These are phyloP conservation scores for Metschnikowia sp. DNA, from an alignment of 805 yeast genomes.

Conservation along the genomic window DNA sequence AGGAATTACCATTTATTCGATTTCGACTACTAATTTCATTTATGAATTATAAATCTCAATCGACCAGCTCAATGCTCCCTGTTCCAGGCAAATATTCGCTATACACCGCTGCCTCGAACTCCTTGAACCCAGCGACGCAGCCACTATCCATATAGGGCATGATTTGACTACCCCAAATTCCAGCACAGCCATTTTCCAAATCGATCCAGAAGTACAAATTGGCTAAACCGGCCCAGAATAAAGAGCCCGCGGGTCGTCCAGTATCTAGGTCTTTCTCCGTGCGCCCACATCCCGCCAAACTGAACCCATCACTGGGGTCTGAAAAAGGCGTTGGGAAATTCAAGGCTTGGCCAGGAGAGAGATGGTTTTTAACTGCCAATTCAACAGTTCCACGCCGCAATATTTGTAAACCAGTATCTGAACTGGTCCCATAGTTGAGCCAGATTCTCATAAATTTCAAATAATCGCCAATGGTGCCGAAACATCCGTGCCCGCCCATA, in stretches of 20 bases:
- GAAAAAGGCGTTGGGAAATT: slow-evolving; percentile 19
- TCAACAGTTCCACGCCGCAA: slow-evolving; percentile 27
- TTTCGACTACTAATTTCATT: no score
- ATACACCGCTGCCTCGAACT: slow-evolving; percentile 15
- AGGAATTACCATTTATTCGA: no score
- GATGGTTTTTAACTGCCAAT: slow-evolving; percentile 31
- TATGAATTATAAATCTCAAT: no score
- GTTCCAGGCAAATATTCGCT: not conserved
- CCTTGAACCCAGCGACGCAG: slow-evolving; percentile 12
- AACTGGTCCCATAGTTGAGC: slow-evolving; percentile 40
- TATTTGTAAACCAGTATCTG: slow-evolving; percentile 32
- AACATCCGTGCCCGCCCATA: slow-evolving; percentile 45
- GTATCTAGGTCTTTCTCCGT: slow-evolving; percentile 23
- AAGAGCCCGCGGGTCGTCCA: slow-evolving; percentile 34
- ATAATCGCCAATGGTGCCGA: slow-evolving; percentile 36
- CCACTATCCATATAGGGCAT: slow-evolving; percentile 30
- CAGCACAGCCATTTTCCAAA: slow-evolving; percentile 33
- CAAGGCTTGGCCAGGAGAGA: slow-evolving; percentile 23
- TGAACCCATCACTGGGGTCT: slow-evolving; percentile 26
- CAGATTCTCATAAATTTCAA: slow-evolving; percentile 36
- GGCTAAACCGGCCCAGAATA: slow-evolving; percentile 41
- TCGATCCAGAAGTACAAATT: slow-evolving; percentile 42
- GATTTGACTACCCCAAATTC: slow-evolving; percentile 38
- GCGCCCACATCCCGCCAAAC: slow-evolving; percentile 32
- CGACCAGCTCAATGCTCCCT: no score